Percentiles rank a stretch among this genome's conserved stretches.
Evolutionary conservation across 306 rosid species (phyloP).

Genomic region (Casuarina glauca): DNA sequence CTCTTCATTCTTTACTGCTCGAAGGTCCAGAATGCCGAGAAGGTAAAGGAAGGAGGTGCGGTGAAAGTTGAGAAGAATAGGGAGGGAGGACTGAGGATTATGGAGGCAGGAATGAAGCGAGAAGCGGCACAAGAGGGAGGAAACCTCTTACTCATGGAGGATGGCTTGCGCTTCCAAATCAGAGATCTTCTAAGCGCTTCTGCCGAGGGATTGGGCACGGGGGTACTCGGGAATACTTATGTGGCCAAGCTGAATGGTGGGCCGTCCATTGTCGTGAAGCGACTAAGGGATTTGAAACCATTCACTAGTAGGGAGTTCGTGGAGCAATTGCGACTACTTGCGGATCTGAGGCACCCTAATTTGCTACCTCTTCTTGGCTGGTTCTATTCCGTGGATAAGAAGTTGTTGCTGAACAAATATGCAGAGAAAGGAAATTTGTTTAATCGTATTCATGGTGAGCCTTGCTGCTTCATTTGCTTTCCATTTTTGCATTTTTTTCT

Average conservation of each 20-base stretch:
- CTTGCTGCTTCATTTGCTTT: background rate
- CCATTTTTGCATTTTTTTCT: background rate
- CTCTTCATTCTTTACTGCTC: slow-evolving; percentile 45
- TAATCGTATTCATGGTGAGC: slow-evolving; percentile 60
- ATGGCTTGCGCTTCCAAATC: slow-evolving; percentile 48
- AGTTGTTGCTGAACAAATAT: slow-evolving; percentile 55
- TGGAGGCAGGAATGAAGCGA: slow-evolving; percentile 35
- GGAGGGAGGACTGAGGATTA: slow-evolving; percentile 21
- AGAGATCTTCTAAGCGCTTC: slow-evolving; percentile 71
- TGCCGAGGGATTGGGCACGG: slow-evolving; percentile 80
- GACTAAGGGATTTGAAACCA: slow-evolving; percentile 73
- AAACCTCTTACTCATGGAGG: slow-evolving; percentile 50
- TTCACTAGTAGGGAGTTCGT: slow-evolving; percentile 51
- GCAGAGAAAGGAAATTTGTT: slow-evolving; percentile 67
- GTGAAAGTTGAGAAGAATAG: background rate
- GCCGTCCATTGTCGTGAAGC: slow-evolving; percentile 61
- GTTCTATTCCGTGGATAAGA: slow-evolving; percentile 61
- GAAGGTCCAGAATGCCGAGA: slow-evolving; percentile 46
- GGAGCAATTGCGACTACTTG: slow-evolving; percentile 43
- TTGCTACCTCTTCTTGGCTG: slow-evolving; percentile 71
- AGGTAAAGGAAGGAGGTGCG: slow-evolving; percentile 30
- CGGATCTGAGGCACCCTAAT: slow-evolving; percentile 54
- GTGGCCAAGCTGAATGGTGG: slow-evolving; percentile 64
- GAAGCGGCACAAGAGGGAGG: slow-evolving; percentile 45
- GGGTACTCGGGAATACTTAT: slow-evolving; percentile 67